Evolutionary conservation across 176 grass and related monocot genomes (phyloP), one percentile per base, ranked within the genome.

Genomic region (Musa beccarii): DNA sequence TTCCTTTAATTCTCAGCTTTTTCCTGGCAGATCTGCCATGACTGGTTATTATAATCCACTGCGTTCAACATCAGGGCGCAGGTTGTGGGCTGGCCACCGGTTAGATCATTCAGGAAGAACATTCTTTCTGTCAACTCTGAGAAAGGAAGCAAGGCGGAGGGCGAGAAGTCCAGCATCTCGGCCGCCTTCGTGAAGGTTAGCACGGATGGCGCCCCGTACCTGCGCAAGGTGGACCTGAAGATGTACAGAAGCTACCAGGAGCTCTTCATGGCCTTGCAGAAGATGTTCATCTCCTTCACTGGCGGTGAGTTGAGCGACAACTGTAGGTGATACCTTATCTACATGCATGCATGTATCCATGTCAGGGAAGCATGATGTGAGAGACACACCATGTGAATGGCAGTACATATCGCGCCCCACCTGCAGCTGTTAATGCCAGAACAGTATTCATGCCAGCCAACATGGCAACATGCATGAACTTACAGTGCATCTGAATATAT

Each of bases 211-310:
- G 89, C 92, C 1, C 92, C 92, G 0, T 96, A 96, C 81, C 85
- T 96, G 62, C 89, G 92, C 79, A 96, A 96, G 78, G 90, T 96
- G 79, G 92, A 96, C 79, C 81, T 96, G 26, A 96, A 89, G 81
- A 92, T 86, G 92, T 92, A 92, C 78, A 83, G 61, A 53, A 96
- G 85, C 76, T 96, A 96, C 85, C 85, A 90, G 79, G 92, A 88
- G 63, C 85, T 96, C 69, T 96, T 89, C 68, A 52, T 78, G 71
- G 89, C 92, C 19, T 86, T 96, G 50, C 85, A 90, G 79, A 92
- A 84, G 81, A 89, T 96, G 92, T 96, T 96, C 81, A 84, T 85
- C 79, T 86, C 82, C 75, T 96, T 92, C 87, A 83, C 92, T 78
- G 25, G 81, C 67, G 49, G 87, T 43, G 34, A 43, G 34, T 43